A percentile compares a stretch with the other conserved stretches of the same genome.
These are phyloP conservation scores for Silene coronaria DNA, from an alignment of 179 eudicot genomes.

Conservation along the genomic window DNA sequence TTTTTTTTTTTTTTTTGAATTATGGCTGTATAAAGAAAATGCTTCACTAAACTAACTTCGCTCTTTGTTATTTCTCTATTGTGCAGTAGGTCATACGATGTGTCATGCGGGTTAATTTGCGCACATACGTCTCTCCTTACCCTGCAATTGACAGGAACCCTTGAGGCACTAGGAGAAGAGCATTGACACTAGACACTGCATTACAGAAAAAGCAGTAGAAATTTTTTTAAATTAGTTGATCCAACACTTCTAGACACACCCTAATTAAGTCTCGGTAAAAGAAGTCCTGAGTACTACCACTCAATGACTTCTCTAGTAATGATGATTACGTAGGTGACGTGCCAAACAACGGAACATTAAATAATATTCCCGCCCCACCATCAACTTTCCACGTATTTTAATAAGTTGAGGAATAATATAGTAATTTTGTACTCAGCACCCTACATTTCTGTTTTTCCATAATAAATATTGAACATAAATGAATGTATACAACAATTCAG, in stretches of 20 bases:
- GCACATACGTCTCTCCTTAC: background rate
- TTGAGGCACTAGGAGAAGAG: background rate
- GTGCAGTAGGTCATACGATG: background rate
- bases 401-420: background rate
- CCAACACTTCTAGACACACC: background rate
- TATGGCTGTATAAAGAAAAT: background rate
- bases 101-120: background rate
- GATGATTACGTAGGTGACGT: background rate
- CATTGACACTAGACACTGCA: background rate
- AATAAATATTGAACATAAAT: background rate
- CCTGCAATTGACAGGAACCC: background rate
- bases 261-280: background rate
- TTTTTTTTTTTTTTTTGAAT: background rate
- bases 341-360: background rate
- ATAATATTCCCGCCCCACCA: background rate
- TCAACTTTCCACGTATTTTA: background rate
- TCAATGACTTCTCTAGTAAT: background rate
- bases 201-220: background rate
- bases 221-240: background rate
- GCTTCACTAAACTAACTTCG: background rate
- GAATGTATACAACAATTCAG: background rate
- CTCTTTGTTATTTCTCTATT: background rate
- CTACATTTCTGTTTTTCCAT: background rate
- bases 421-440: too few species aligned
- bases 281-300: background rate